Conservation (phyloP, 352 stramenopile genomes). For the Globisporangium parvum region DNA sequence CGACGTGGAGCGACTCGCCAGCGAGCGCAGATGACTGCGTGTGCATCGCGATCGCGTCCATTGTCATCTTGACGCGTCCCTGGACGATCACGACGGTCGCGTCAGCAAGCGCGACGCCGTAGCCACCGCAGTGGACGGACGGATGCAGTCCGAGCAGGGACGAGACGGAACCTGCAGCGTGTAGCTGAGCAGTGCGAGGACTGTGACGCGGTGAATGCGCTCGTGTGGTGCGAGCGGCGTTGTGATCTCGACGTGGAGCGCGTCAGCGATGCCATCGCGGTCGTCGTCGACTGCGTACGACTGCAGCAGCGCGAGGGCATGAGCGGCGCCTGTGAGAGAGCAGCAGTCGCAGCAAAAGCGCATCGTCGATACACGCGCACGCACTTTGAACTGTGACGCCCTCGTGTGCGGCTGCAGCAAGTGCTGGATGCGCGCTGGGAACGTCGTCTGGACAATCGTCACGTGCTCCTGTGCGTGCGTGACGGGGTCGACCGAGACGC, state of each 20-base stretch:
- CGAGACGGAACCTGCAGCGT: constrained; percentile 31
- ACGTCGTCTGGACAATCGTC: constrained; percentile 39
- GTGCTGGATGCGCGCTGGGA: constrained; percentile 32
- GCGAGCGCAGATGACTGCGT: constrained; percentile 31
- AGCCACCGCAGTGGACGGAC: no score
- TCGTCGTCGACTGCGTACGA: constrained; percentile 44
- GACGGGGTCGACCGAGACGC: constrained; percentile 16
- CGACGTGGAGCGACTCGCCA: constrained; percentile 29
- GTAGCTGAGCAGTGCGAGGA: constrained; percentile 57
- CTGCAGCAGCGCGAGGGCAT: constrained; percentile 11
- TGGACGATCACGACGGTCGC: not conserved
- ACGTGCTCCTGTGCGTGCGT: constrained; percentile 10
- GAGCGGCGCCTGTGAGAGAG: not conserved
- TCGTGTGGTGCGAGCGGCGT: constrained; percentile 42
- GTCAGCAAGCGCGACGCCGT: not conserved
- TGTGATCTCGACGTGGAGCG: constrained; percentile 42
- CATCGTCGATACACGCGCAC: no score
- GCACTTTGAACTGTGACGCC: constrained; percentile 34
- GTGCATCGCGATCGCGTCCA: constrained; percentile 49
- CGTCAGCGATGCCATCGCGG: constrained; percentile 41
- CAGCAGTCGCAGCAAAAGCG: no score
- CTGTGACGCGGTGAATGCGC: constrained; percentile 35
- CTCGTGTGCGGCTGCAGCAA: constrained; percentile 34
- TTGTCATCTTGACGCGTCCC: constrained; percentile 46
- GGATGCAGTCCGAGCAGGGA: no score